Conservation (phyloP, 2,329 filamentous ascomycete genomes). For the Kalmusia sp. region DNA sequence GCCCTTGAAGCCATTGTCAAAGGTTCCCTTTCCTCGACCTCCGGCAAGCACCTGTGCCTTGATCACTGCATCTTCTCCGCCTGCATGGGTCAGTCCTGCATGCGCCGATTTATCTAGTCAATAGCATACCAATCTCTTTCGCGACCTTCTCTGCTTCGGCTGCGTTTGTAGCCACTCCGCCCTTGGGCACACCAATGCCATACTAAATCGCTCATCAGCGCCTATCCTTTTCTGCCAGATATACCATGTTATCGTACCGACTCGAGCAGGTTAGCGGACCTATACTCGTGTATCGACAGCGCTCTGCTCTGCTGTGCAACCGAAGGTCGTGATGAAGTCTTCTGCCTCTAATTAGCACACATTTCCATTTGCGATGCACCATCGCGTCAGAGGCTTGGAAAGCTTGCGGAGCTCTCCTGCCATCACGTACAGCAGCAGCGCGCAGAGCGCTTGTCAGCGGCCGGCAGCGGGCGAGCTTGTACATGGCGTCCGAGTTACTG, state of each 20-base stretch:
- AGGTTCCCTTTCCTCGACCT: slow-evolving; percentile 95
- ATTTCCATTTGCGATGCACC: slow-evolving; percentile 30
- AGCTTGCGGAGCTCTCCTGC: slow-evolving; percentile 18
- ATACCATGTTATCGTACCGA: slow-evolving; percentile 53
- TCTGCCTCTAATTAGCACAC: slow-evolving; percentile 54
- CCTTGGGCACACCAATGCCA: slow-evolving; percentile 91
- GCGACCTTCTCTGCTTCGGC: slow-evolving; percentile 92
- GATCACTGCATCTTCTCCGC: slow-evolving; percentile 95
- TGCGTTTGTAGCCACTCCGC: slow-evolving; percentile 80
- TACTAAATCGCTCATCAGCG: slow-evolving; percentile 66
- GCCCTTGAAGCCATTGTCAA: slow-evolving; percentile 98
- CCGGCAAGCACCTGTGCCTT: slow-evolving; percentile 99
- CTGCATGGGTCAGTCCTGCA: slow-evolving; percentile 50
- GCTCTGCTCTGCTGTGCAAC: slow-evolving; percentile 81
- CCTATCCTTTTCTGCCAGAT: slow-evolving; percentile 13
- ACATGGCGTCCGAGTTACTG: slow-evolving; percentile 68
- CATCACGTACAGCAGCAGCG: slow-evolving; percentile 72
- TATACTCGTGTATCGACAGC: slow-evolving; percentile 98
- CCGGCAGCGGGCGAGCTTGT: slow-evolving; percentile 79
- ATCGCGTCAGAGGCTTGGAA: slow-evolving; percentile 40
- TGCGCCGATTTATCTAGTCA: slow-evolving; percentile 22
- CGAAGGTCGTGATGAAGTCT: slow-evolving; percentile 62
- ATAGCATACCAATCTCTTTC: slow-evolving; percentile 76
- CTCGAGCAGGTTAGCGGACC: slow-evolving; percentile 89
- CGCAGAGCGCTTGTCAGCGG: slow-evolving; percentile 81